Evolutionary conservation across 2,329 filamentous ascomycete species (phyloP), one percentile per base, ranked within the genome.

Genomic region (Alternaria brassicicola): DNA sequence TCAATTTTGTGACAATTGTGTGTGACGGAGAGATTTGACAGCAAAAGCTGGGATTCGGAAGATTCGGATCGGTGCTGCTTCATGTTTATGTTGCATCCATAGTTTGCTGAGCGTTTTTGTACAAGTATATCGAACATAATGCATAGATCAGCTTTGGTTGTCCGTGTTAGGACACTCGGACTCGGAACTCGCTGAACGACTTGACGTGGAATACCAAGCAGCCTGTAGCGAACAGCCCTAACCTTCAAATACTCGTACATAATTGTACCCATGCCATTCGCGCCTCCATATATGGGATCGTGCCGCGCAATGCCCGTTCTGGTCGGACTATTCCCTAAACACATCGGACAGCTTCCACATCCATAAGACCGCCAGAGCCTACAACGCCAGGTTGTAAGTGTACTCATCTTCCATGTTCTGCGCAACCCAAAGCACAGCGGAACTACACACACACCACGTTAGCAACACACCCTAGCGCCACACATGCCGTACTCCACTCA

Each of bases 331-430:
- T n/a, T 6, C 33, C 33, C 39, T 28, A 54, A 30, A 30, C 9
- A 8, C 28, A 30, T 30, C 28, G 28, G 28, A 30, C 15, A 6
- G 0, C 10, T 26, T 0, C 4, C 10, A 31, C 4, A 1, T 0
- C 13, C 3, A 0, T 31, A 0, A 3, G 13, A 30, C 46, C 46
- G 1, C 0, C 19, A 36, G 15, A 45, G 9, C 17, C 64, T 61
- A 90, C 63, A 90, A 81, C 48, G 87, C 85, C 61, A 90, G 78
- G 68, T 86, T 89, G 76, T 90, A 90, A 28, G 87, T 89, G 74
- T 89, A 90, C 69, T 89, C 88, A 67, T 90, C 88, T 74, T 90
- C 88, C 78, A 90, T 89, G 69, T 89, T 90, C 80, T 90, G 88
- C 50, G 86, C 87, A 26, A 90, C 82, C 88, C 88, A 90, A 31